phyloP scores from a whole-genome alignment of 495 filamentous ascomycete genomes.

The Annulohypoxylon bovei region DNA sequence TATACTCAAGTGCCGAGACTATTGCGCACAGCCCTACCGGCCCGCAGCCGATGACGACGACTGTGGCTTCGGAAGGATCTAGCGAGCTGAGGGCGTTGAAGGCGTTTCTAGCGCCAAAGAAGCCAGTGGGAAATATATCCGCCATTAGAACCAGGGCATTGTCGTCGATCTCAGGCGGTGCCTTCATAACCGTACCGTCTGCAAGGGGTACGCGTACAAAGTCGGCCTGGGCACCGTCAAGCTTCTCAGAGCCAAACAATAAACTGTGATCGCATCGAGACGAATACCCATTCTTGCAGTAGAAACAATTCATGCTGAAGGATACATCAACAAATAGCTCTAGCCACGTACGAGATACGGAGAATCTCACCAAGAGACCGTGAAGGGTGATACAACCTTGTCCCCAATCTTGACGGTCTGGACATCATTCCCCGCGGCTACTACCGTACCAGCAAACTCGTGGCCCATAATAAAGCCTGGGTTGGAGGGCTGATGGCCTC shows the following conservation, averaged over 20 bases:
- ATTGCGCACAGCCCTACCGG: constrained; percentile 90
- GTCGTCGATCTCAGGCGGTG: constrained; percentile 78
- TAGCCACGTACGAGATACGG: neutral
- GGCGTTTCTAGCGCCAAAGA: constrained; percentile 85
- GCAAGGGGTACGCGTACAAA: constrained; percentile 88
- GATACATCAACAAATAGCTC: constrained; percentile 16
- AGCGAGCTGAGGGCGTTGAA: constrained; percentile 72
- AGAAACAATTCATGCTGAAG: constrained; percentile 84
- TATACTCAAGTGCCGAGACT: constrained; percentile 81
- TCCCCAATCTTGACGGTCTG: constrained; percentile 79
- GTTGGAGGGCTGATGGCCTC: constrained; percentile 74
- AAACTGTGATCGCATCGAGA: constrained; percentile 80
- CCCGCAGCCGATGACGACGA: constrained; percentile 88
- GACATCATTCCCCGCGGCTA: constrained; percentile 72
- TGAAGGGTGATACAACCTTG: constrained; percentile 83
- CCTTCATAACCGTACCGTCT: constrained; percentile 81
- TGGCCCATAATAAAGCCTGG: constrained; percentile 70
- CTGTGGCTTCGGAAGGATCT: constrained; percentile 73
- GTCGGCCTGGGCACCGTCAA: constrained; percentile 93
- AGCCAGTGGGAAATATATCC: constrained; percentile 88
- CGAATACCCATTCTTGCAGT: constrained; percentile 83
- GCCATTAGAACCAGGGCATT: constrained; percentile 88
- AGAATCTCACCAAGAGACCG: constrained; percentile 77
- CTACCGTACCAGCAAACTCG: constrained; percentile 83
- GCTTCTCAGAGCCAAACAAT: constrained; percentile 76